These are phyloP conservation scores for Camellia oleifera DNA, from an alignment of 179 eudicot species.

Conservation along the genomic window DNA sequence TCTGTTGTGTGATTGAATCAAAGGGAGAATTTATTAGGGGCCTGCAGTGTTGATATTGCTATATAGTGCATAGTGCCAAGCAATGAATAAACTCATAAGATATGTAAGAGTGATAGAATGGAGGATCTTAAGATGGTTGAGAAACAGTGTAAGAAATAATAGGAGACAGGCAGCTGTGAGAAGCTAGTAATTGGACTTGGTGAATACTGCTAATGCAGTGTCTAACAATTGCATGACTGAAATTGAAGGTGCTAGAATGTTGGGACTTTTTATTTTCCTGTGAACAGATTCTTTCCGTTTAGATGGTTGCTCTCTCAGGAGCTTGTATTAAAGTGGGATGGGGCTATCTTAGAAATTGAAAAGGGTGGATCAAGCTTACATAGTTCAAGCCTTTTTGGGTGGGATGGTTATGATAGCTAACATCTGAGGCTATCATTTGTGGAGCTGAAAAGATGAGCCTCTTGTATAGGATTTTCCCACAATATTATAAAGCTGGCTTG, in stretches of 20 bases:
- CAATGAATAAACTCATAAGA: not conserved
- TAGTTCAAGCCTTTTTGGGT: not conserved
- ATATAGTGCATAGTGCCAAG: not conserved
- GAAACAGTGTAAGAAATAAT: not conserved
- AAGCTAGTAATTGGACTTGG: not conserved
- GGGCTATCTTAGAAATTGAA: no score
- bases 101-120: not conserved
- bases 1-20: not conserved
- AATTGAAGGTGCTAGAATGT: not conserved
- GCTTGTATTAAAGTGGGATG: no score
- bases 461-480: not conserved
- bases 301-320: not conserved
- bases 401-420: not conserved
- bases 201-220: not conserved
- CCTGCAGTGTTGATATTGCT: not conserved
- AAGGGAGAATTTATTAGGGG: not conserved
- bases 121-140: not conserved
- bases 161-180: not conserved
- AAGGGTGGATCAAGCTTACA: not conserved
- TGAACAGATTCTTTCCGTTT: not conserved
- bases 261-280: not conserved
- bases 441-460: not conserved
- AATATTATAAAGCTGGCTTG: not conserved
- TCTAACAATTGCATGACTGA: conserved; percentile 1
- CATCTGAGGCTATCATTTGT: not conserved